Evolutionary conservation across 352 stramenopile genomes (phyloP).

Genomic region (Globisporangium spiculum): DNA sequence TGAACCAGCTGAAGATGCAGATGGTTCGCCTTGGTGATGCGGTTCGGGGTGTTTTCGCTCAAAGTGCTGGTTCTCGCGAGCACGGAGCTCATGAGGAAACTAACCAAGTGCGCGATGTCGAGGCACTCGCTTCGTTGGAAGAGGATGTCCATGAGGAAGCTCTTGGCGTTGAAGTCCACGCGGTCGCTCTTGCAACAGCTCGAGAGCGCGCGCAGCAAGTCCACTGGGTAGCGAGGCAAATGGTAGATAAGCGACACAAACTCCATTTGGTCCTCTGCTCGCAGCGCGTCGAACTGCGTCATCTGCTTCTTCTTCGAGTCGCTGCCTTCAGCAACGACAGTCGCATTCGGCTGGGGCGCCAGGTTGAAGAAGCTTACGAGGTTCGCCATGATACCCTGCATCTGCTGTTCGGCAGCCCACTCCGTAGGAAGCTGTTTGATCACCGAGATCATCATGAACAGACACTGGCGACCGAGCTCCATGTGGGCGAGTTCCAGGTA

Average conservation of each 20-base stretch:
- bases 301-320: slow-evolving; percentile 8
- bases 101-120: slow-evolving; percentile 73
- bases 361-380: slow-evolving; percentile 68
- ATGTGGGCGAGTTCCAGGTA: slow-evolving; percentile 62
- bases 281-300: slow-evolving; percentile 53
- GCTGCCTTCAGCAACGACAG: neutral
- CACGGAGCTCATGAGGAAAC: slow-evolving; percentile 75
- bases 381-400: slow-evolving; percentile 55
- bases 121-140: slow-evolving; percentile 58
- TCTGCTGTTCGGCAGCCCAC: slow-evolving; percentile 34
- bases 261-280: slow-evolving; percentile 50
- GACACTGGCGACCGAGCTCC: slow-evolving; percentile 50
- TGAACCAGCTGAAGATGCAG: slow-evolving; percentile 53
- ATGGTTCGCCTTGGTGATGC: slow-evolving; percentile 23
- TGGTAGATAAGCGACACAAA: slow-evolving; percentile 79
- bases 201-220: slow-evolving; percentile 61
- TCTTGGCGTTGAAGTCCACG: slow-evolving; percentile 71
- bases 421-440: slow-evolving; percentile 75
- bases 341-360: slow-evolving; percentile 15
- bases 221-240: slow-evolving; percentile 62
- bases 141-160: slow-evolving; percentile 79
- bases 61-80: slow-evolving; percentile 32
- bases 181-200: slow-evolving; percentile 70
- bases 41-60: slow-evolving; percentile 13
- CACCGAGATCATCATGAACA: slow-evolving; percentile 71